Evolutionary conservation across 345 rosid genomes (phyloP).

Genomic region (Eucalyptus polybractea): DNA sequence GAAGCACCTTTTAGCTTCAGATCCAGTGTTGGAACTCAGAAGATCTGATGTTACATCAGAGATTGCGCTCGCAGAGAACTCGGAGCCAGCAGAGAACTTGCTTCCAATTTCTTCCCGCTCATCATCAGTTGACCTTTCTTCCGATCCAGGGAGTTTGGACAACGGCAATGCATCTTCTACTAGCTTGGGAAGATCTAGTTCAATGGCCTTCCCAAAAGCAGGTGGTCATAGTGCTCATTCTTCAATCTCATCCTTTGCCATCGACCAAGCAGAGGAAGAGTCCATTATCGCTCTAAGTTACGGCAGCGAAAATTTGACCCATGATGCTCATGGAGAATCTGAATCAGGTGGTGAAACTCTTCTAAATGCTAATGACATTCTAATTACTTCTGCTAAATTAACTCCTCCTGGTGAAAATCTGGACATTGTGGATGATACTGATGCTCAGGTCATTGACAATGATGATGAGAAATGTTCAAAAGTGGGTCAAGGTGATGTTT

Average conservation of each 20-base stretch:
- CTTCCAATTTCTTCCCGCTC: conserved; percentile 19
- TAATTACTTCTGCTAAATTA: neutral
- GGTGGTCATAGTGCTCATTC: conserved; percentile 1
- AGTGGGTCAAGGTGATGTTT: neutral
- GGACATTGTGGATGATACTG: neutral
- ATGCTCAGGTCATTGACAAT: neutral
- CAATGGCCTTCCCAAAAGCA: neutral
- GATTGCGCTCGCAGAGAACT: conserved; percentile 1
- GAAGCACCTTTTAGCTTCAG: conserved; percentile 6
- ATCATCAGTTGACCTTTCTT: conserved; percentile 37
- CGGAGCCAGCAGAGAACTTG: conserved; percentile 5
- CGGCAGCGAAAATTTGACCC: neutral
- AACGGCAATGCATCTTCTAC: conserved; percentile 14
- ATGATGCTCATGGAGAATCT: conserved; percentile 4
- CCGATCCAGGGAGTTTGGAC: conserved; percentile 25
- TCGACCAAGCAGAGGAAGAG: conserved; percentile 12
- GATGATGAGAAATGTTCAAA: conserved; percentile 1
- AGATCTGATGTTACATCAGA: conserved; percentile 2
- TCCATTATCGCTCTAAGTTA: neutral
- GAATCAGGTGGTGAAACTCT: neutral
- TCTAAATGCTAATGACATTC: neutral
- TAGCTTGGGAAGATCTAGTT: conserved; percentile 8
- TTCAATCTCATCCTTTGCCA: conserved; percentile 3
- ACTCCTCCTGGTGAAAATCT: neutral
- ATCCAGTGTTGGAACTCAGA: neutral